Percentiles rank a stretch among this genome's conserved stretches.
Evolutionary conservation across 2,329 filamentous ascomycete genomes (phyloP).

Genomic region (Colletotrichum lini): DNA sequence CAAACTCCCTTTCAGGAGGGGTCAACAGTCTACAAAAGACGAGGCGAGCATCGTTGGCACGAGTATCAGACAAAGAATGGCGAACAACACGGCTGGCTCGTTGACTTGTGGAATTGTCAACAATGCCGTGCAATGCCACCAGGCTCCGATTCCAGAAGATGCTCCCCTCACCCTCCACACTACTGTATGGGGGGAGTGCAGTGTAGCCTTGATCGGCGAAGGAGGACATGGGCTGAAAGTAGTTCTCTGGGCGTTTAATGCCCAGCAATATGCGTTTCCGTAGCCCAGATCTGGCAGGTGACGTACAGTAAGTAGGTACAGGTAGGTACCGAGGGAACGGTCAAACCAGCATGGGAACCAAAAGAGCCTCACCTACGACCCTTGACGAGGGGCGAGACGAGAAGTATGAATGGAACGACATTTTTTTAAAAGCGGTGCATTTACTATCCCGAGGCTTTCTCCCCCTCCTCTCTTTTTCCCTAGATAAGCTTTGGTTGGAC

Average conservation of each 20-base stretch:
- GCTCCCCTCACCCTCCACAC: neutral
- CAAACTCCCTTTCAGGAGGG: too few species aligned
- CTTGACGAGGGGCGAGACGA: conserved; percentile 6
- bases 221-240: neutral
- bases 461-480: neutral
- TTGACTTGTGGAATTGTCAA: neutral
- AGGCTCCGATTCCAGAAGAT: neutral
- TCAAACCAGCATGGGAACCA: conserved; percentile 12
- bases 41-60: too few species aligned
- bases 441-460: neutral
- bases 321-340: neutral
- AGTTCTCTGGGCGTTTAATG: conserved; percentile 26
- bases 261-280: conserved; percentile 32
- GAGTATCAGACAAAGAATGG: neutral
- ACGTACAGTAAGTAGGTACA: conserved; percentile 4
- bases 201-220: neutral
- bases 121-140: neutral
- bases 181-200: too few species aligned
- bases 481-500: neutral
- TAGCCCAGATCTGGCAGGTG: conserved; percentile 31
- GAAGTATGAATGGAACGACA: neutral
- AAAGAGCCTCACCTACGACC: conserved; percentile 34
- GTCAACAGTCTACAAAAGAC: too few species aligned
- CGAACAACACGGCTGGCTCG: neutral
- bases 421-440: conserved; percentile 5